Evolutionary conservation across 805 yeast species (phyloP).

Genomic region (Metschnikowia rubicola): DNA sequence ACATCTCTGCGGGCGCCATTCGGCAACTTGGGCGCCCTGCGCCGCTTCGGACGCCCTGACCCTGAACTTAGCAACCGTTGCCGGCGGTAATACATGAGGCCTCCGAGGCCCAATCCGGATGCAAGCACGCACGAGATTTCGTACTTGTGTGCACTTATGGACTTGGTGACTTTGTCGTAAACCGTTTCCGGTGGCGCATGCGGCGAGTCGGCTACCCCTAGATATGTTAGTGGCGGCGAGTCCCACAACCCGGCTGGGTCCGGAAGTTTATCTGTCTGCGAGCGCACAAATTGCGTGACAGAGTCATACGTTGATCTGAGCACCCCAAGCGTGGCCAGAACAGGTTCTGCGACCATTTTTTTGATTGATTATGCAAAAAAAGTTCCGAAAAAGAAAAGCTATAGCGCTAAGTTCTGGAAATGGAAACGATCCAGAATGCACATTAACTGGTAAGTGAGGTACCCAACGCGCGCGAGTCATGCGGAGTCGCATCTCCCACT

Average conservation of each 20-base stretch:
- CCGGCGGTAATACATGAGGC: conserved; percentile 5
- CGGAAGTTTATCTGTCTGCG: conserved; percentile 24
- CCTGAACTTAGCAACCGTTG: not conserved
- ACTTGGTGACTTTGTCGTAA: not conserved
- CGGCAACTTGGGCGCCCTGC: conserved; percentile 59
- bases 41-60: conserved; percentile 12
- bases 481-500: not conserved
- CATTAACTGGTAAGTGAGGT: not conserved
- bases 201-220: not conserved
- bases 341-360: conserved; percentile 46
- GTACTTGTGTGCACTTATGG: conserved; percentile 1
- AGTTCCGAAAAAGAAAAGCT: not conserved
- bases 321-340: conserved; percentile 34
- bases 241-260: conserved; percentile 15
- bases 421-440: too few species aligned
- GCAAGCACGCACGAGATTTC: conserved; percentile 5
- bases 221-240: conserved; percentile 2
- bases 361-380: not conserved
- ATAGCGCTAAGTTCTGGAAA: too few species aligned
- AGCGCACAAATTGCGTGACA: conserved; percentile 20
- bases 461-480: not conserved
- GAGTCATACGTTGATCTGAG: conserved; percentile 22
- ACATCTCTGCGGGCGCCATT: conserved; percentile 78
- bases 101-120: conserved; percentile 12
- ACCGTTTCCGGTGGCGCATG: not conserved